Conservation (phyloP, 169 alveolate genomes). For the Eimeria brunetti region DNA sequence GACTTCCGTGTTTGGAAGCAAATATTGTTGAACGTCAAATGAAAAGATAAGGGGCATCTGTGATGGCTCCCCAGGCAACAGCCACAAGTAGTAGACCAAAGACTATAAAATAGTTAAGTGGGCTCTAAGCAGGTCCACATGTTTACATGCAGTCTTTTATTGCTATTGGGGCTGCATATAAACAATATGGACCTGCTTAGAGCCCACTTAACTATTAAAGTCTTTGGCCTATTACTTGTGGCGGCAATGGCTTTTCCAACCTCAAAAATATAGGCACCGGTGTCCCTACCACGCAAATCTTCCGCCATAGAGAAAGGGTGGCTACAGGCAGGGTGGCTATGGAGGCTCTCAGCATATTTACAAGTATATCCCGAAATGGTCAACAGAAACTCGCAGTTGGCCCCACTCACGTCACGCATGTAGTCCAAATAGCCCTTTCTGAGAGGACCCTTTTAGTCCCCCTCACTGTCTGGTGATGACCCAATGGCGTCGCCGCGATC, state of each 20-base stretch:
- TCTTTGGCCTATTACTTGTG: too few species aligned
- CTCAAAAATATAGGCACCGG: neutral
- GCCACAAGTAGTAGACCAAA: neutral
- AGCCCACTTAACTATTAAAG: too few species aligned
- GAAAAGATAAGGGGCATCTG: neutral
- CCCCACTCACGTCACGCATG: neutral
- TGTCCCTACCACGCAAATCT: too few species aligned
- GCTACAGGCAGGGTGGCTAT: neutral
- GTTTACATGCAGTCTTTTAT: too few species aligned
- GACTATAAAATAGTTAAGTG: neutral
- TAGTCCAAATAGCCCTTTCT: neutral
- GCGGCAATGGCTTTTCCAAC: neutral
- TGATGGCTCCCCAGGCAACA: neutral
- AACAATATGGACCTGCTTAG: too few species aligned
- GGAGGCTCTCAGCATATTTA: neutral
- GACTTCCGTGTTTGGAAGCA: neutral
- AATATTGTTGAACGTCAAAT: neutral
- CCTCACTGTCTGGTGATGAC: neutral
- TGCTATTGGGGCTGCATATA: too few species aligned
- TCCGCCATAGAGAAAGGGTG: neutral
- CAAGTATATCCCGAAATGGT: neutral
- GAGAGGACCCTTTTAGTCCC: neutral
- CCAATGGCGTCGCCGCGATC: neutral
- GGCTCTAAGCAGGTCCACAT: too few species aligned
- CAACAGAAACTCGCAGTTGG: neutral